A percentile compares a stretch with the other conserved stretches of the same genome.
phyloP scores from a whole-genome alignment of 2,329 filamentous ascomycete genomes.

The Didymella arachidicola region DNA sequence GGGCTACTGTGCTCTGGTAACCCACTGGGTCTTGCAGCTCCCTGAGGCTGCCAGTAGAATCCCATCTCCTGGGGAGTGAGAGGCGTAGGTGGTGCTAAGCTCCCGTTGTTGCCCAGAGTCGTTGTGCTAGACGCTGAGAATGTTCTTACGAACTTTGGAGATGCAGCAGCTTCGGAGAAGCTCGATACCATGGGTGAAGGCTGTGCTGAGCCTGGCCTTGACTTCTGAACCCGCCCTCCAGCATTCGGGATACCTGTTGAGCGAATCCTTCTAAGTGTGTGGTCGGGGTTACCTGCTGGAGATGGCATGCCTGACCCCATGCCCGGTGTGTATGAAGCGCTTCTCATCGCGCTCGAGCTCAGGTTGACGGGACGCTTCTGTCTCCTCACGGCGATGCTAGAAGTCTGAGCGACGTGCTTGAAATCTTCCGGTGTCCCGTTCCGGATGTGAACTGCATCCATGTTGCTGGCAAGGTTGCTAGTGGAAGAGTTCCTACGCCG shows the following conservation, averaged over 20 bases:
- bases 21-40: slow-evolving; percentile 39
- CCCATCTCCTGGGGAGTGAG: slow-evolving; percentile 54
- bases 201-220: slow-evolving; percentile 55
- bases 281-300: slow-evolving; percentile 50
- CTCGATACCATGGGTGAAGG: slow-evolving; percentile 57
- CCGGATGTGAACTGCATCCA: slow-evolving; percentile 51
- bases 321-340: slow-evolving; percentile 53
- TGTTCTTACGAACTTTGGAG: slow-evolving; percentile 54
- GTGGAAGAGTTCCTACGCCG: slow-evolving; percentile 51
- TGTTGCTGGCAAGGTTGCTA: slow-evolving; percentile 50
- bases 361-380: slow-evolving; percentile 53
- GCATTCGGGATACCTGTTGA: slow-evolving; percentile 56
- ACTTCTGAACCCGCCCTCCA: slow-evolving; percentile 58
- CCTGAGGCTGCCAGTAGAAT: slow-evolving; percentile 53
- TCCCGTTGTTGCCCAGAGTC: slow-evolving; percentile 48
- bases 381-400: slow-evolving; percentile 53
- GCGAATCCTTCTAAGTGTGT: slow-evolving; percentile 57
- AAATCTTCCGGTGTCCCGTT: slow-evolving; percentile 46
- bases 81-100: slow-evolving; percentile 58
- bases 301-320: slow-evolving; percentile 53
- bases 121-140: slow-evolving; percentile 49
- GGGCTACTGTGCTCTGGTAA: slow-evolving; percentile 51
- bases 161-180: slow-evolving; percentile 58
- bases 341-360: slow-evolving; percentile 51
- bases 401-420: slow-evolving; percentile 50